Evolutionary conservation across 108 stramenopile species (phyloP).

Genomic region (Pseudonitzschia multiseries): DNA sequence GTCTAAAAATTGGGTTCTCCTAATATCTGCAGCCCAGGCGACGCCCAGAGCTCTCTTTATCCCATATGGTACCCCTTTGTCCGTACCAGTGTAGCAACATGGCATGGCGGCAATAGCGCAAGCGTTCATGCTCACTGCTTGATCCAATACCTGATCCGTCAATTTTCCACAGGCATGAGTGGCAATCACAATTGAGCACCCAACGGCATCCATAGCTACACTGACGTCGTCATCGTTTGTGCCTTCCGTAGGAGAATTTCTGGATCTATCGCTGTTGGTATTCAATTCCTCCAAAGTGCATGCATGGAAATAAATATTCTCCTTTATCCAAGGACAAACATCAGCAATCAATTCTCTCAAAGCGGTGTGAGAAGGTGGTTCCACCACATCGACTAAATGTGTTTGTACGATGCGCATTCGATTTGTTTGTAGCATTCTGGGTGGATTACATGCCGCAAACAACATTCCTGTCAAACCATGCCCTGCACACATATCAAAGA

Average conservation of each 20-base stretch:
- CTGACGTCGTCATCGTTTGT: neutral
- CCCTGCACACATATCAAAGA: conserved; percentile 50
- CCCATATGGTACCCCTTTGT: conserved; percentile 46
- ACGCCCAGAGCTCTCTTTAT: conserved; percentile 46
- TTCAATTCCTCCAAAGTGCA: neutral
- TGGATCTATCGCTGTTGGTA: neutral
- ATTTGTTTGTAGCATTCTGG: neutral
- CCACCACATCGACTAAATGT: conserved; percentile 36
- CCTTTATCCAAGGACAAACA: conserved; percentile 51
- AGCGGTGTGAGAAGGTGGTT: conserved; percentile 46
- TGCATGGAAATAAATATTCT: neutral
- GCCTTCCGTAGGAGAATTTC: neutral
- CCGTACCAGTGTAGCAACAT: conserved; percentile 62
- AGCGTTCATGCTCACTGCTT: neutral
- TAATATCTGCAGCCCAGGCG: conserved; percentile 42
- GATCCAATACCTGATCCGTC: conserved; percentile 1
- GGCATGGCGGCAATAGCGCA: conserved; percentile 54
- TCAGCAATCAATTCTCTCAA: conserved; percentile 45
- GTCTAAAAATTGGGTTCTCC: conserved; percentile 35
- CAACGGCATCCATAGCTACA: conserved; percentile 15
- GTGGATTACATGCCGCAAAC: conserved; percentile 61
- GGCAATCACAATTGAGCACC: neutral
- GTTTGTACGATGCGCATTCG: conserved; percentile 9
- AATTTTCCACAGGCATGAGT: conserved; percentile 3
- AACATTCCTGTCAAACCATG: conserved; percentile 60